Evolutionary conservation across 73 alveolate species (phyloP), one percentile per base, ranked within the genome.

Genomic region (Uronychia binucleata): DNA sequence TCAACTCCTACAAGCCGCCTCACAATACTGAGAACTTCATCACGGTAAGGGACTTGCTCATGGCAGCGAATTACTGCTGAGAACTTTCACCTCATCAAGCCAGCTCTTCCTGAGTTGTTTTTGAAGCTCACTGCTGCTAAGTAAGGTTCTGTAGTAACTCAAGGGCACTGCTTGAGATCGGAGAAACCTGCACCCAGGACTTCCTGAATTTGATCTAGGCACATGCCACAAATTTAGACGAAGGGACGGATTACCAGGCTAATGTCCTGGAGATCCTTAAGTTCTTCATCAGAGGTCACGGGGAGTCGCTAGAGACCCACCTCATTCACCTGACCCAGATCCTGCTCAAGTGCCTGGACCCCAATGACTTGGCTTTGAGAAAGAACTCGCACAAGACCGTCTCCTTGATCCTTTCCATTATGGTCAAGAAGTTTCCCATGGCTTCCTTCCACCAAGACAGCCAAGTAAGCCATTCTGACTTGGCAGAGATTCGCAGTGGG

Each of bases 341-440:
- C 28, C 81, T 91, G 26, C 60, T 91, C 29, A 91, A 91, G 74
- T 82, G 92, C 57, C 74, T 91, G 27, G 93, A 88, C 76, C 96
- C 96, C 30, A 88, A 91, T 74, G 93, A 88, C 31, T 78, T 90
- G 19, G 87, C 90, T 8, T 82, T 88, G 32, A 91, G 96, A 75
- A 91, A 91, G 81, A 83, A 85, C 75, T 74, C 86, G 29, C 92
- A 80, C 34, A 86, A 88, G 31, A 77, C 46, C 25, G 89, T 85
- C 60, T 67, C 93, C 28, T 77, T 77, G 34, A 87, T 96, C 46
- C 82, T 96, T 75, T 84, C 95, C 26, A 90, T 92, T 57, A 85
- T 96, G 92, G 96, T 96, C 30, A 93, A 90, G 76, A 90, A 91
- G 88, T 95, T 94, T 86, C 99, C 99, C 1, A 96, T 96, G 99